Evolutionary conservation across 257 asterid species (phyloP).

Genomic region (Solanum rostratum): DNA sequence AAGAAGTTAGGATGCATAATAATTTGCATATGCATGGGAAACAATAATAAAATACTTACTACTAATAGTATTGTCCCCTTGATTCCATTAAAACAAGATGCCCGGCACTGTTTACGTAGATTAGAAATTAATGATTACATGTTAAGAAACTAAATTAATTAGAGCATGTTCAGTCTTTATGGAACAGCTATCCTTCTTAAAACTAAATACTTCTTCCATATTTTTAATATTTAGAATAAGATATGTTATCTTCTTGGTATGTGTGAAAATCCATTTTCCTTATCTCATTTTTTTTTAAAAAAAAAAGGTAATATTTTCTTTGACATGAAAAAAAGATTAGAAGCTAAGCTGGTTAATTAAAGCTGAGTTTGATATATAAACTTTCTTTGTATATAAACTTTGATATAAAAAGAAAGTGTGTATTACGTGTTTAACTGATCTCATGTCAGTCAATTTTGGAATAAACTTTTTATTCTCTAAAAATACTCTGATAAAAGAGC

Average conservation of each 20-base stretch:
- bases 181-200: neutral
- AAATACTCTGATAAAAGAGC: neutral
- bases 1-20: neutral
- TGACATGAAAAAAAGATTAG: neutral
- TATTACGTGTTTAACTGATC: neutral
- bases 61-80: conserved; percentile 32
- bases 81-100: conserved; percentile 24
- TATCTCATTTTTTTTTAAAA: neutral
- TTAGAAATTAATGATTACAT: conserved; percentile 5
- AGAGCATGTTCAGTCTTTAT: neutral
- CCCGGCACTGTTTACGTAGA: neutral
- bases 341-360: neutral
- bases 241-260: neutral
- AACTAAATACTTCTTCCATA: neutral
- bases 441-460: neutral
- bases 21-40: neutral
- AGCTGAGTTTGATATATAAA: neutral
- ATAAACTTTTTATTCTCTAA: neutral
- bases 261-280: neutral
- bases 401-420: neutral
- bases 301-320: neutral
- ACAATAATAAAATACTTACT: neutral
- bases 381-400: neutral
- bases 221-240: too few relatives aligned
- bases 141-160: neutral